A percentile compares a stretch with the other conserved stretches of the same genome.
Evolutionary conservation across 805 yeast species (phyloP).

Genomic region (Nakazawaea molendinolei): DNA sequence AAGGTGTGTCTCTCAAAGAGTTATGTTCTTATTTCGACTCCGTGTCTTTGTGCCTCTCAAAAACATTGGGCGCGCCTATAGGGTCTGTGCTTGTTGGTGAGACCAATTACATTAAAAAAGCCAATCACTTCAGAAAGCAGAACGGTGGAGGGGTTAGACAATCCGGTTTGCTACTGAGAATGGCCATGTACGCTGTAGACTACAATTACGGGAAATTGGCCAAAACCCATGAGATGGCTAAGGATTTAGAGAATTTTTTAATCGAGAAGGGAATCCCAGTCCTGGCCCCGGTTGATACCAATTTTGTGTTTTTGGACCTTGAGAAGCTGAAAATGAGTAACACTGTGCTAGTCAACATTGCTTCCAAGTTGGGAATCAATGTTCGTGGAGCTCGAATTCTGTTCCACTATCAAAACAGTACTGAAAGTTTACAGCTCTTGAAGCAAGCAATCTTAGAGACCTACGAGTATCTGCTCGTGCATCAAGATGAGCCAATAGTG

Average conservation of each 20-base stretch:
- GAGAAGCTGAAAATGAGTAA: conserved; percentile 47
- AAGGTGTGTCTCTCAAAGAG: conserved; percentile 61
- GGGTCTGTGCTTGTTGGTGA: conserved; percentile 81
- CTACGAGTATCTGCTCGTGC: conserved; percentile 39
- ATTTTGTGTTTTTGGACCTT: conserved; percentile 71
- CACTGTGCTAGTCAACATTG: conserved; percentile 42
- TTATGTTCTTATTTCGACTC: conserved; percentile 77
- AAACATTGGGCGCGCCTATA: conserved; percentile 88
- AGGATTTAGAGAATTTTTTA: conserved; percentile 45
- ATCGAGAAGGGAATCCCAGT: conserved; percentile 44
- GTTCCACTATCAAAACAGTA: conserved; percentile 63
- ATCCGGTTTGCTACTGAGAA: conserved; percentile 68
- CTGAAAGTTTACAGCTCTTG: conserved; percentile 46
- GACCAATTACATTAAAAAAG: conserved; percentile 49
- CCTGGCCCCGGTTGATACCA: conserved; percentile 72
- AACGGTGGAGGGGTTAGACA: conserved; percentile 92
- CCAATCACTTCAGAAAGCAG: conserved; percentile 83
- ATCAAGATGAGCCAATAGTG: conserved; percentile 41
- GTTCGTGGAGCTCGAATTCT: conserved; percentile 70
- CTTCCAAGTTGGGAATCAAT: conserved; percentile 52
- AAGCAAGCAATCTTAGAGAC: conserved; percentile 54
- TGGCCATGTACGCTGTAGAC: conserved; percentile 75
- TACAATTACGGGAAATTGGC: conserved; percentile 52
- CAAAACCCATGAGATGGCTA: conserved; percentile 42
- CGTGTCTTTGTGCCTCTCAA: conserved; percentile 79